These are phyloP conservation scores for Myxozyma monticola DNA, from an alignment of 805 yeast genomes.

Conservation along the genomic window DNA sequence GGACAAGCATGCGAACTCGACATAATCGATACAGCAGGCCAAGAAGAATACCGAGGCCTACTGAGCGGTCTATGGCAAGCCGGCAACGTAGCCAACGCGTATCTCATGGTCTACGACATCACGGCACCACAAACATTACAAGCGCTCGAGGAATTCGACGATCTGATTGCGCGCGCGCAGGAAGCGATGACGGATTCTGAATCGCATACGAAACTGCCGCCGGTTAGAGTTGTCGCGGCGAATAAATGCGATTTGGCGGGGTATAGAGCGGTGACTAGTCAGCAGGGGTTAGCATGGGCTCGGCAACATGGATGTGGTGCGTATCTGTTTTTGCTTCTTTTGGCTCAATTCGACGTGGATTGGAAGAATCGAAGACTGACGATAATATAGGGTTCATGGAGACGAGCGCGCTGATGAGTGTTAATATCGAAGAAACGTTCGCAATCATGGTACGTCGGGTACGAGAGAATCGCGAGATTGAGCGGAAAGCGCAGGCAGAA, in stretches of 20 bases:
- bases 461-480: too few relatives aligned
- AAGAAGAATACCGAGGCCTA: conserved; percentile 72
- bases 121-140: conserved; percentile 36
- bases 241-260: conserved; percentile 64
- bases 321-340: background rate
- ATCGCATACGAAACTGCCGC: conserved; percentile 41
- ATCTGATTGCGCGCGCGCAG: conserved; percentile 58
- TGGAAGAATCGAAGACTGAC: background rate
- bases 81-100: conserved; percentile 38
- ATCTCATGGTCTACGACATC: conserved; percentile 40
- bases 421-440: conserved; percentile 79
- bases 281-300: conserved; percentile 59
- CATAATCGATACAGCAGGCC: conserved; percentile 76
- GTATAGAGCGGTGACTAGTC: conserved; percentile 56
- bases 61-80: conserved; percentile 35
- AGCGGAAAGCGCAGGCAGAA: too few relatives aligned
- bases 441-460: conserved; percentile 56
- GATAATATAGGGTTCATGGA: conserved; percentile 68
- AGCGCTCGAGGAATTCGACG: conserved; percentile 39
- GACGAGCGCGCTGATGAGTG: conserved; percentile 83
- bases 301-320: conserved; percentile 47
- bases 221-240: conserved; percentile 71
- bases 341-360: too few relatives aligned
- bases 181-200: conserved; percentile 58
- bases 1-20: conserved; percentile 55